phyloP scores from a whole-genome alignment of 2,329 filamentous ascomycete species.

The Penicillium sp. region DNA sequence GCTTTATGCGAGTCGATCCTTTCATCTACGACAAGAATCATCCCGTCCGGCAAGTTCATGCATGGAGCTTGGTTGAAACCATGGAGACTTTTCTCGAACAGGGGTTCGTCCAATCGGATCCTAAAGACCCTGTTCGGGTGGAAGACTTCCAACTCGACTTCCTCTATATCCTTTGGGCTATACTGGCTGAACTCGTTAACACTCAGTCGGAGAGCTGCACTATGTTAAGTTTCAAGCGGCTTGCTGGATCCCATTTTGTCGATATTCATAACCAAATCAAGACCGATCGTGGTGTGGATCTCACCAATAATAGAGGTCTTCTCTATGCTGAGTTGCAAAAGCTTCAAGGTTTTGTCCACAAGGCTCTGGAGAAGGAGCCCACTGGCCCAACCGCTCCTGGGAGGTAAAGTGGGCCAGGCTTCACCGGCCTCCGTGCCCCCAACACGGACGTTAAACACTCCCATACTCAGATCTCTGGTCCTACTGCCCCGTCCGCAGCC shows the following conservation, averaged over 20 bases:
- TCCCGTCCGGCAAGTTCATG: conserved; percentile 53
- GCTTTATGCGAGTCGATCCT: conserved; percentile 52
- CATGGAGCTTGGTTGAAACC: conserved; percentile 35
- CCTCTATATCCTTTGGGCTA: conserved; percentile 34
- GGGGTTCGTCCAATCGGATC: conserved; percentile 19
- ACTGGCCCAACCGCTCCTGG: too few species aligned
- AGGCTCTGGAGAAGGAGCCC: conserved; percentile 29
- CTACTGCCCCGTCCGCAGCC: too few species aligned
- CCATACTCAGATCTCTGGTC: too few species aligned
- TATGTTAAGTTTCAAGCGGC: conserved; percentile 30
- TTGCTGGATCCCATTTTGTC: conserved; percentile 25
- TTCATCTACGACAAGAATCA: conserved; percentile 50
- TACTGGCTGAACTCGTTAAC: conserved; percentile 30
- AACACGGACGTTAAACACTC: too few species aligned
- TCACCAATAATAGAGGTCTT: conserved; percentile 20
- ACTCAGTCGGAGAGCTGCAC: conserved; percentile 27
- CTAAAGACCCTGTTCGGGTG: conserved; percentile 17
- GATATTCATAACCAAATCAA: conserved; percentile 30
- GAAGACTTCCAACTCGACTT: conserved; percentile 29
- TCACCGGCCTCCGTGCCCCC: too few species aligned
- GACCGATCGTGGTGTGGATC: conserved; percentile 27
- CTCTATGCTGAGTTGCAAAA: conserved; percentile 48
- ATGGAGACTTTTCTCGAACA: conserved; percentile 32
- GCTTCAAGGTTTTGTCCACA: conserved; percentile 39
- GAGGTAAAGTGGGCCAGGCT: too few species aligned